phyloP scores from a whole-genome alignment of 805 yeast genomes.

The Kregervanrija fluxuum region DNA sequence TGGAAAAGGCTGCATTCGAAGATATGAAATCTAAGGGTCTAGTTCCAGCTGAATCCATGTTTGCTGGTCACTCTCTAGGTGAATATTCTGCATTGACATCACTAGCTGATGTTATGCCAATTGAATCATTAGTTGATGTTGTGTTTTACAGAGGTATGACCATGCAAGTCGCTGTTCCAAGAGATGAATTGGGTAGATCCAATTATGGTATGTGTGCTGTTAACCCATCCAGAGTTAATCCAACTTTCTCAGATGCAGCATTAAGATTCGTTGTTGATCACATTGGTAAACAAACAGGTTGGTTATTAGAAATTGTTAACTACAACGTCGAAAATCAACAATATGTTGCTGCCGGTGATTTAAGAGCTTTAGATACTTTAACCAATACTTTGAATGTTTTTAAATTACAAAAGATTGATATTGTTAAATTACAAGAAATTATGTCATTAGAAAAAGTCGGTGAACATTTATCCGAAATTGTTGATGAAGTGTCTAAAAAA shows the following conservation, averaged over 20 bases:
- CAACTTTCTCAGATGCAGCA: slow-evolving; percentile 89
- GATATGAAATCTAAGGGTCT: slow-evolving; percentile 95
- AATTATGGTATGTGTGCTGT: slow-evolving; percentile 99
- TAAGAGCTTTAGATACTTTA: slow-evolving; percentile 88
- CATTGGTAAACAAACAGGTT: slow-evolving; percentile 73
- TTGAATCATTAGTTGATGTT: slow-evolving; percentile 93
- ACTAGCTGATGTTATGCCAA: slow-evolving; percentile 97
- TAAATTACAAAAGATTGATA: slow-evolving; percentile 90
- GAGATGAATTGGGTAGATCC: slow-evolving; percentile 91
- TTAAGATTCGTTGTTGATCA: slow-evolving; percentile 90
- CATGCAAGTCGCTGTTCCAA: slow-evolving; percentile 99
- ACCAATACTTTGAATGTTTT: slow-evolving; percentile 89
- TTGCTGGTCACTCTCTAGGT: slow-evolving; percentile 99
- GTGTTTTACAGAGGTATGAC: slow-evolving; percentile 99
- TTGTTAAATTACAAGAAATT: slow-evolving; percentile 75
- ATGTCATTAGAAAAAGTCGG: slow-evolving; percentile 83
- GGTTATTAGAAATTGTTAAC: slow-evolving; percentile 97
- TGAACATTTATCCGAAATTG: slow-evolving; percentile 82
- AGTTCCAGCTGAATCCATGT: slow-evolving; percentile 86
- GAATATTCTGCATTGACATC: slow-evolving; percentile 98
- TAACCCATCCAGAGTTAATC: slow-evolving; percentile 87
- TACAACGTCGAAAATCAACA: slow-evolving; percentile 97
- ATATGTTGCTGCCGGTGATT: slow-evolving; percentile 98
- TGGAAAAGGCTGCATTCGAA: slow-evolving; percentile 99
- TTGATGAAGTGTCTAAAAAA: slow-evolving; percentile 75